These are phyloP conservation scores for Exophiala aquamarina DNA, from an alignment of 2,329 filamentous ascomycete species.

Conservation along the genomic window DNA sequence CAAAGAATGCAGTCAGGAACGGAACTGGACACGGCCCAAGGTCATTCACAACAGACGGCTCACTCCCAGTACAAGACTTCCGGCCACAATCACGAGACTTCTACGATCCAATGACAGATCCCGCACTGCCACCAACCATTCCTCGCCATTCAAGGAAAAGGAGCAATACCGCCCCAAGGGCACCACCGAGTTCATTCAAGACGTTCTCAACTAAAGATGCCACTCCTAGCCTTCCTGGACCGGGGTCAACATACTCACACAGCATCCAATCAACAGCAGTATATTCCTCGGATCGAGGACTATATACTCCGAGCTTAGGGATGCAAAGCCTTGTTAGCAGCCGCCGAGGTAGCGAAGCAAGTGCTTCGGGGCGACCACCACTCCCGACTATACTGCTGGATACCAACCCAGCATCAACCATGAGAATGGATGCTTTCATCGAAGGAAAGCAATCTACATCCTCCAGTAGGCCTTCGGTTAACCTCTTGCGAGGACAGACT, in stretches of 20 bases:
- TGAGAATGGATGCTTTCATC: slow-evolving; percentile 98
- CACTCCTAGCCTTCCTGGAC: slow-evolving; percentile 22
- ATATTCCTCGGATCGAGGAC: slow-evolving; percentile 23
- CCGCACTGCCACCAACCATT: slow-evolving; percentile 52
- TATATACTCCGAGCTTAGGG: slow-evolving; percentile 33
- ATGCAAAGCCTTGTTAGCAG: slow-evolving; percentile 42
- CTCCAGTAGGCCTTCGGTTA: slow-evolving; percentile 27
- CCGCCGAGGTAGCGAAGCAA: slow-evolving; percentile 47
- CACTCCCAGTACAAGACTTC: slow-evolving; percentile 30
- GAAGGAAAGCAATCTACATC: slow-evolving; percentile 37
- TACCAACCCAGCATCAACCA: slow-evolving; percentile 51
- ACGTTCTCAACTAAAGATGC: slow-evolving; percentile 64
- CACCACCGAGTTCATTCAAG: slow-evolving; percentile 70
- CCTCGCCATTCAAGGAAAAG: slow-evolving; percentile 76
- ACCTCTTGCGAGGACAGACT: slow-evolving; percentile 12
- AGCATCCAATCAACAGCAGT: slow-evolving; percentile 25
- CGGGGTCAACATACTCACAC: slow-evolving; percentile 23
- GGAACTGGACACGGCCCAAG: slow-evolving; percentile 38
- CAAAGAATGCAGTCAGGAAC: slow-evolving; percentile 67
- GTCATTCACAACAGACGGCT: slow-evolving; percentile 36
- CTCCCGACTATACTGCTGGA: slow-evolving; percentile 57
- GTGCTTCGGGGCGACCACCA: slow-evolving; percentile 60
- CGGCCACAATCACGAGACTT: slow-evolving; percentile 26
- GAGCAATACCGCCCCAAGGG: slow-evolving; percentile 80
- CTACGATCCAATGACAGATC: slow-evolving; percentile 39